Evolutionary conservation across 176 grass and related monocot species (phyloP), one percentile per base, ranked within the genome.

Genomic region (Chloris gayana): DNA sequence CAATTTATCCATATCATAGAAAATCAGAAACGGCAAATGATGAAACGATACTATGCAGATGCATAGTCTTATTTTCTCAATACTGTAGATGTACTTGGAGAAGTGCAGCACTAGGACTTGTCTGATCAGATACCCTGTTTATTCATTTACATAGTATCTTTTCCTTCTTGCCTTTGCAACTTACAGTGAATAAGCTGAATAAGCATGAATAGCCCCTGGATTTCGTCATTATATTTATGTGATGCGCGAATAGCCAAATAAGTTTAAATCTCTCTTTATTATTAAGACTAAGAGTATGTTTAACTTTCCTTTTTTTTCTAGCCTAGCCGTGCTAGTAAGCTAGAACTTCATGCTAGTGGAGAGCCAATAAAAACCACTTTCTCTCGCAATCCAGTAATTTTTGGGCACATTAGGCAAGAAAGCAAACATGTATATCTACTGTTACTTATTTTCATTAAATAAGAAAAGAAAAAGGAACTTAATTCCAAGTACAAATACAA

Each of bases 361-460:
- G 24, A 66, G 7, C 63, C 63, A 66, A n/a, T n/a, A 33, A 9
- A 38, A 77, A 63, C 3, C 57, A 77, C 41, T 77, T 64, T 10
- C 25, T 27, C 8, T 58, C 37, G 29, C 30, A 74, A 14, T 11
- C 2, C 58, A 21, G 8, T 62, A 62, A 76, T 44, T 75, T 14
- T 38, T 69, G 10, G 67, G 11, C 4, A 26, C 9, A 1, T 4
- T 70, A 70, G 39, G 25, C 1, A 42, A 19, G 35, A 62, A 63
- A 63, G 7, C 9, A 77, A 49, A 49, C 12, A n/a, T 49, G 41
- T 3, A n/a, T n/a, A n/a, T n/a, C n/a, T n/a, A n/a, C n/a, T n/a
- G n/a, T n/a, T n/a, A n/a, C n/a, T n/a, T n/a, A n/a, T n/a, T n/a
- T n/a, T n/a, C n/a, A n/a, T n/a, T n/a, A n/a, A n/a, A n/a, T n/a